These are phyloP conservation scores for Fusarium lateritium DNA, from an alignment of 2,329 filamentous ascomycete genomes.

Conservation along the genomic window DNA sequence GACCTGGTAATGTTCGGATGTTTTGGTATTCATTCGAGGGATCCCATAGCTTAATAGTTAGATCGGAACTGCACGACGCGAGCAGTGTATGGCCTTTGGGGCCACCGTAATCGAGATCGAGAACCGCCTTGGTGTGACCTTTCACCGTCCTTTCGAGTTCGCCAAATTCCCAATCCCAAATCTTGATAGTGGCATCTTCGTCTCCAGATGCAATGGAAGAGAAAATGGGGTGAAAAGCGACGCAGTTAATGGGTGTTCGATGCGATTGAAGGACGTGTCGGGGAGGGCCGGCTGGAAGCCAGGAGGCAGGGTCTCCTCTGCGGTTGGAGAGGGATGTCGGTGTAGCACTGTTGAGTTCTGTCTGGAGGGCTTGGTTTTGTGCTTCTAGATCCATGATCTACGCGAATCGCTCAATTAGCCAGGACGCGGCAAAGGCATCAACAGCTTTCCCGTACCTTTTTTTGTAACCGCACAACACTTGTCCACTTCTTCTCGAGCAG, in stretches of 20 bases:
- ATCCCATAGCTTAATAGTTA: conserved; percentile 97
- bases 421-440: conserved; percentile 6
- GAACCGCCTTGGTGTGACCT: conserved; percentile 89
- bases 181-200: conserved; percentile 94
- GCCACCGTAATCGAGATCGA: conserved; percentile 92
- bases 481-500: conserved; percentile 99
- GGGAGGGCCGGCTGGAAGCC: conserved; percentile 88
- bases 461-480: conserved; percentile 92
- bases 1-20: conserved; percentile 89
- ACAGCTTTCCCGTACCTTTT: conserved; percentile 76
- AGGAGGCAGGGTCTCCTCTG: conserved; percentile 77
- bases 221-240: conserved; percentile 94
- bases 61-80: conserved; percentile 84
- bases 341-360: conserved; percentile 87
- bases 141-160: conserved; percentile 93
- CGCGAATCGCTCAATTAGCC: conserved; percentile 15
- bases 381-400: conserved; percentile 95
- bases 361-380: conserved; percentile 79
- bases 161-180: conserved; percentile 97
- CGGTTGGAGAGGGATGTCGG: conserved; percentile 80
- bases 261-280: conserved; percentile 83
- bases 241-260: conserved; percentile 82
- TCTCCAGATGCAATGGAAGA: conserved; percentile 91
- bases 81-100: conserved; percentile 71
- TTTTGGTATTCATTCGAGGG: conserved; percentile 95